These are phyloP conservation scores for Tolypocladium endophyticum DNA, from an alignment of 2,329 filamentous ascomycete species.

Conservation along the genomic window DNA sequence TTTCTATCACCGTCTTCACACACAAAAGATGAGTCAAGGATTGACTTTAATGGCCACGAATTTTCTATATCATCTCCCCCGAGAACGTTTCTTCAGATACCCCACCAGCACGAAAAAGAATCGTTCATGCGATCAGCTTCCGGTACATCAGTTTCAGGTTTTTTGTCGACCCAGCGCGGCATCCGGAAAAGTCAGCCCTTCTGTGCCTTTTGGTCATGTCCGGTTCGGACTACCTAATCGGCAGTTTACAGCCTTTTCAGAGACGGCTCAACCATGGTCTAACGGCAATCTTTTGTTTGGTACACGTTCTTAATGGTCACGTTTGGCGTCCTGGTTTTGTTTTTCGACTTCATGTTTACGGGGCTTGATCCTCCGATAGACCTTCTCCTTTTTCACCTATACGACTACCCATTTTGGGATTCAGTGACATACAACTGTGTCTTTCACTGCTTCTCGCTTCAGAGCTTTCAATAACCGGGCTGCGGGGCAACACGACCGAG, in stretches of 20 bases:
- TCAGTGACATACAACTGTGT: slow-evolving; percentile 8
- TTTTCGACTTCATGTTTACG: neutral
- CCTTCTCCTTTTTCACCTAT: neutral
- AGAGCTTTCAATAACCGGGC: neutral
- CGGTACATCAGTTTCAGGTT: slow-evolving; percentile 9
- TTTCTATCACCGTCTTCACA: neutral
- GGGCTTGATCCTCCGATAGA: slow-evolving; percentile 1
- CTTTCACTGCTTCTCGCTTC: neutral
- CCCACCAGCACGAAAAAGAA: slow-evolving; percentile 26
- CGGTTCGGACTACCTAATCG: neutral
- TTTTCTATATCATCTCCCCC: slow-evolving; percentile 18
- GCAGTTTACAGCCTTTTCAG: neutral
- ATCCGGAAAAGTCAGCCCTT: neutral
- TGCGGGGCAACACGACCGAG: neutral
- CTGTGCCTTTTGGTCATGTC: neutral
- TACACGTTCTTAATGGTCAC: slow-evolving; percentile 25
- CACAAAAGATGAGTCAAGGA: slow-evolving; percentile 5
- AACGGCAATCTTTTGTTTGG: slow-evolving; percentile 4
- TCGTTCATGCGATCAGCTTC: slow-evolving; percentile 16
- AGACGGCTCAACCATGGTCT: neutral
- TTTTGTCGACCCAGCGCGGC: neutral
- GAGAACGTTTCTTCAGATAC: slow-evolving; percentile 28
- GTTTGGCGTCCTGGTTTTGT: slow-evolving; percentile 14
- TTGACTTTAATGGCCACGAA: slow-evolving; percentile 21
- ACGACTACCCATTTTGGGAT: slow-evolving; percentile 6